Conservation (phyloP, 805 yeast species). For the Pichia rugopelliculosa region DNA sequence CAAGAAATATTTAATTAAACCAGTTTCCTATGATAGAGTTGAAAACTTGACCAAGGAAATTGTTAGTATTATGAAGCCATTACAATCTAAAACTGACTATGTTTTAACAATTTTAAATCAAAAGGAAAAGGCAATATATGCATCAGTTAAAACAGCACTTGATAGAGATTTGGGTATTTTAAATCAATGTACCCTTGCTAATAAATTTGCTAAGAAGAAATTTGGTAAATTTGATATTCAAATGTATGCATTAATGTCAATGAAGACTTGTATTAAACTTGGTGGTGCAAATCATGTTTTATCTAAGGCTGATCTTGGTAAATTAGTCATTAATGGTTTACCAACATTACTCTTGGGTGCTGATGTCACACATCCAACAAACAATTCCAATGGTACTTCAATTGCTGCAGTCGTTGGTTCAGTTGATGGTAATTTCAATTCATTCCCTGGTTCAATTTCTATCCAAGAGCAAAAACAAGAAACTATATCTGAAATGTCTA, state of each 20-base stretch:
- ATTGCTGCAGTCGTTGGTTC: constrained; percentile 21
- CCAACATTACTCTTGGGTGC: constrained; percentile 24
- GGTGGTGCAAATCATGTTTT: constrained; percentile 26
- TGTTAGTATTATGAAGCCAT: constrained; percentile 12
- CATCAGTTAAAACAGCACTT: constrained; percentile 22
- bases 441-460: constrained; percentile 22
- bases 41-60: constrained; percentile 11
- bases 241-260: constrained; percentile 27
- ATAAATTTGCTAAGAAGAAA: constrained; percentile 20
- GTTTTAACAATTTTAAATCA: constrained; percentile 21
- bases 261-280: constrained; percentile 27
- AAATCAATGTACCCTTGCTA: constrained; percentile 23
- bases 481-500: constrained; percentile 20
- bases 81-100: constrained; percentile 16
- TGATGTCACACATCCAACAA: constrained; percentile 27
- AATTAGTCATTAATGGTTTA: constrained; percentile 13
- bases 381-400: constrained; percentile 15
- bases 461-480: constrained; percentile 21
- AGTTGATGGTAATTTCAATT: constrained; percentile 18
- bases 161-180: constrained; percentile 24
- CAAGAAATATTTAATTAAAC: constrained; percentile 4
- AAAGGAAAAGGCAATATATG: constrained; percentile 20
- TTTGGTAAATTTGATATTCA: constrained; percentile 20
- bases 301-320: constrained; percentile 14
- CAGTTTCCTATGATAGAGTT: constrained; percentile 9